Base-by-base conservation (phyloP, 192 early-diverging fungal genomes). In the Coemansia sp. region DNA sequence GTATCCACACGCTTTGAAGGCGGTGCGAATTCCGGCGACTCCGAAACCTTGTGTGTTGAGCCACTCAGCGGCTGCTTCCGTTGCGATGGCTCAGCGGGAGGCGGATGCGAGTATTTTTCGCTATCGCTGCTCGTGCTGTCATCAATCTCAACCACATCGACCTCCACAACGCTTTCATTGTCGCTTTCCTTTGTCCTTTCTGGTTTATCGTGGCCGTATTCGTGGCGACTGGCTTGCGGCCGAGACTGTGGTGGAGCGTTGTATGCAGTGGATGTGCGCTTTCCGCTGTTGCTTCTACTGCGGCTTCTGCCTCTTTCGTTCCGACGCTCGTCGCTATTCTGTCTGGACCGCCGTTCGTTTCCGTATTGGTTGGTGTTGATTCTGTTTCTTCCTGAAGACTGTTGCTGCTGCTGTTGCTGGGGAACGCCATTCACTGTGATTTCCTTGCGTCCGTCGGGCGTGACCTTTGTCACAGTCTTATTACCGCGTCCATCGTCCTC, bases 401-500 rank as follows among this genome's bases (percentile, higher is more conserved):
- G 32, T 22, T 59, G 57, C 55, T 57, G 64, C 32, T 72, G 20
- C 43, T 56, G 65, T 74, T n/a, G n/a, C 25, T 59, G 80, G 8
- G 69, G 76, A 63, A 78, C 69, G 19, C 81, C 81, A 55, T 83
- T 83, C 42, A 83, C 70, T 20, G 63, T 70, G 14, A 83, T 69
- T 40, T 83, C 76, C 44, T 72, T 77, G 66, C 39, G 49, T 4
- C 81, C 81, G 14, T 74, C 71, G 43, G 81, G 81, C 3, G 69
- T 68, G 11, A 83, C 67, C 46, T 61, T 68, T 7, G 81, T 83
- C 25, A 83, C 69, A 4, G 81, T 83, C 32, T 71, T 42, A 60
- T 77, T 83, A 2, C 81, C 81, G 16, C n/a, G 66, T 59, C 75
- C 76, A 49, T 83, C 81, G 54, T 77, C 68, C 40, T 83, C 81